Conservation (phyloP, 768 basidiomycete species). For the Roridomyces roridus region DNA sequence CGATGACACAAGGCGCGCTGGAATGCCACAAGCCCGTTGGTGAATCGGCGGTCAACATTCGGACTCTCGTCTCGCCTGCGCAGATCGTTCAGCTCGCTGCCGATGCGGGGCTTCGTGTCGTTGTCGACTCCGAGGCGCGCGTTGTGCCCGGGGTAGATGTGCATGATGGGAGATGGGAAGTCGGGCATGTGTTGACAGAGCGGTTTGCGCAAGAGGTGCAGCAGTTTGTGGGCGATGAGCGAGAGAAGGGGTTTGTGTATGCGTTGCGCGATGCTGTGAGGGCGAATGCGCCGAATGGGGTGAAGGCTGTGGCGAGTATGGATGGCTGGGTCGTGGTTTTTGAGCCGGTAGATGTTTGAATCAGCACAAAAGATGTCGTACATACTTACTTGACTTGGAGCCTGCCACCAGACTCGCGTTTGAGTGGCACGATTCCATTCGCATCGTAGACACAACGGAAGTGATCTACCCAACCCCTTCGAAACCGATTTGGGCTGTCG, state of each 20-base stretch:
- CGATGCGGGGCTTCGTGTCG: constrained; percentile 31
- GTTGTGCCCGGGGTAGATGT: constrained; percentile 31
- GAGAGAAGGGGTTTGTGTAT: constrained; percentile 36
- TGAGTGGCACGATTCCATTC: too few species aligned
- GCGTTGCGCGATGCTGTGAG: constrained; percentile 38
- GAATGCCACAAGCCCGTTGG: constrained; percentile 36
- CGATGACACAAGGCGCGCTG: constrained; percentile 41
- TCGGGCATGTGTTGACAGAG: constrained; percentile 23
- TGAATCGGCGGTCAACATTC: constrained; percentile 40
- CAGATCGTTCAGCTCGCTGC: constrained; percentile 33
- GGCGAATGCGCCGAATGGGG: constrained; percentile 21
- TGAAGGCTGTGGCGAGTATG: constrained; percentile 33
- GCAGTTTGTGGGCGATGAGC: constrained; percentile 32
- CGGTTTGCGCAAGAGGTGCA: constrained; percentile 33
- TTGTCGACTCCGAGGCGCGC: constrained; percentile 26
- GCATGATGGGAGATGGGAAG: constrained; percentile 45
- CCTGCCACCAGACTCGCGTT: too few species aligned
- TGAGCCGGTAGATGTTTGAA: too few species aligned
- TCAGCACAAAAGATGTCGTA: too few species aligned
- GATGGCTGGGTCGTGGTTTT: constrained; percentile 39
- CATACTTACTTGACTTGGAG: too few species aligned
- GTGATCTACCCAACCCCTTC: too few species aligned
- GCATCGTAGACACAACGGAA: too few species aligned
- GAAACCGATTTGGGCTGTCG: too few species aligned
- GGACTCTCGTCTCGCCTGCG: constrained; percentile 40